Percentiles rank a stretch among this genome's conserved stretches.
phyloP scores from a whole-genome alignment of 192 early-diverging fungal species.

The Linnemannia exigua region DNA sequence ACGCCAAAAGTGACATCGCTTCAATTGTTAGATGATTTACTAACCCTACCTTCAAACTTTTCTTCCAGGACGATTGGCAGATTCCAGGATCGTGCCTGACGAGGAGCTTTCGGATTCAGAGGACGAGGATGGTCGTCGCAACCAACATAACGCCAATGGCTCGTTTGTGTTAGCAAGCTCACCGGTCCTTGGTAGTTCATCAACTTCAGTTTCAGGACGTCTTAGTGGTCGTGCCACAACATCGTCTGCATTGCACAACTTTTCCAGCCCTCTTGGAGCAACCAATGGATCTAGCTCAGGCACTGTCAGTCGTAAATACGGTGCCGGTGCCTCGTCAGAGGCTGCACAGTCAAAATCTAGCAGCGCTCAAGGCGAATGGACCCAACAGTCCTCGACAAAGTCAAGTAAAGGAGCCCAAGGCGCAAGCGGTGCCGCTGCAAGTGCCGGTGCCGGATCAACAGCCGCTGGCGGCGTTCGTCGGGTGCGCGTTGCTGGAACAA shows the following conservation, averaged over 20 bases:
- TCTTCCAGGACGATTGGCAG: slow-evolving; percentile 69
- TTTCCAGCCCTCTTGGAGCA: slow-evolving; percentile 24
- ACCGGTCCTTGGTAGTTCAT: slow-evolving; percentile 14
- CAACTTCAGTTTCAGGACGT: slow-evolving; percentile 23
- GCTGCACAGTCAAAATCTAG: slow-evolving; percentile 4
- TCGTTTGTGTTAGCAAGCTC: slow-evolving; percentile 29
- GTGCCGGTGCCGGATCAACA: neutral
- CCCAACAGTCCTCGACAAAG: slow-evolving; percentile 13
- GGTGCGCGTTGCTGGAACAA: neutral
- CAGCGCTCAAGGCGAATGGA: slow-evolving; percentile 40
- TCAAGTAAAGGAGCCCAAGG: slow-evolving; percentile 18
- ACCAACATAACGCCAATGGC: slow-evolving; percentile 43
- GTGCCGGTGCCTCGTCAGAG: slow-evolving; percentile 10
- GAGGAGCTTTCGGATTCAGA: slow-evolving; percentile 85
- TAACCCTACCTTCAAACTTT: neutral
- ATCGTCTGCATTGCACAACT: slow-evolving; percentile 38
- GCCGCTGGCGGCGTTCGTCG: slow-evolving; percentile 23
- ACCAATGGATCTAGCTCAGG: slow-evolving; percentile 22
- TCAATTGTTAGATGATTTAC: neutral
- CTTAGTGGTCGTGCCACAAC: slow-evolving; percentile 39
- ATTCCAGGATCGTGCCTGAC: slow-evolving; percentile 76
- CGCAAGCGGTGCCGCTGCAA: neutral
- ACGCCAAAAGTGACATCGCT: neutral
- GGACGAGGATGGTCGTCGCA: slow-evolving; percentile 70
- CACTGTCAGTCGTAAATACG: slow-evolving; percentile 24